phyloP scores from a whole-genome alignment of 2,329 filamentous ascomycete genomes.

The Penicillium olsonii region DNA sequence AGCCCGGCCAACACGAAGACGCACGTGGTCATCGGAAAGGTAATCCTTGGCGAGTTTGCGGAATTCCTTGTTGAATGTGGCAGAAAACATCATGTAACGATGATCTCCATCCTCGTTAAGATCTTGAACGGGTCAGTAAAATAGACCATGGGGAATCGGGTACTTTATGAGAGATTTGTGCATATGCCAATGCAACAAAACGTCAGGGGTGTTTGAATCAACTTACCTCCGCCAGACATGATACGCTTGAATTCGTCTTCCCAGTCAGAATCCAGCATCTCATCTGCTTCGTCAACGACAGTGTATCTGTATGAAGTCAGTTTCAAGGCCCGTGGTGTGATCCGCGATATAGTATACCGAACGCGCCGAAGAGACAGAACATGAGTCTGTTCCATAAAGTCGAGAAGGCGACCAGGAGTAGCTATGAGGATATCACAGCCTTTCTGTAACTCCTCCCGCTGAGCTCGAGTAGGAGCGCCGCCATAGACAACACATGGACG shows the following conservation, averaged over 20 bases:
- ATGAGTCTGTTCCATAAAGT: constrained; percentile 74
- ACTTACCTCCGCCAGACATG: constrained; percentile 76
- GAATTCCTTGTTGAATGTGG: constrained; percentile 82
- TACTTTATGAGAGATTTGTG: no score
- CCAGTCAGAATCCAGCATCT: constrained; percentile 83
- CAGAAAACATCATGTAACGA: constrained; percentile 81
- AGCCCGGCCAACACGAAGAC: constrained; percentile 82
- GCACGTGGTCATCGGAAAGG: constrained; percentile 71
- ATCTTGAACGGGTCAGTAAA: constrained; percentile 48
- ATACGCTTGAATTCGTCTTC: constrained; percentile 72
- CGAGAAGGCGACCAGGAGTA: constrained; percentile 80
- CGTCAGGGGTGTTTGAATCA: background rate
- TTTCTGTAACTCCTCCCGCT: constrained; percentile 71
- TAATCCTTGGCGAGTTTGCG: constrained; percentile 76
- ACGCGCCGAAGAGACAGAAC: constrained; percentile 73
- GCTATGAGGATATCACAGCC: constrained; percentile 90
- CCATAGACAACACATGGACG: constrained; percentile 90
- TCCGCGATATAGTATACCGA: constrained; percentile 53
- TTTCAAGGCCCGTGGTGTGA: background rate
- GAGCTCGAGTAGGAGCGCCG: constrained; percentile 70
- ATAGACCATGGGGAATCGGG: background rate
- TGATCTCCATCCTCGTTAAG: constrained; percentile 73
- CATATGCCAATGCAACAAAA: background rate
- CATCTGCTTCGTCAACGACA: constrained; percentile 92
- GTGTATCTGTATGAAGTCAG: constrained; percentile 50